phyloP scores from a whole-genome alignment of 2,329 filamentous ascomycete genomes.

The Aphanoascus verrucosus region DNA sequence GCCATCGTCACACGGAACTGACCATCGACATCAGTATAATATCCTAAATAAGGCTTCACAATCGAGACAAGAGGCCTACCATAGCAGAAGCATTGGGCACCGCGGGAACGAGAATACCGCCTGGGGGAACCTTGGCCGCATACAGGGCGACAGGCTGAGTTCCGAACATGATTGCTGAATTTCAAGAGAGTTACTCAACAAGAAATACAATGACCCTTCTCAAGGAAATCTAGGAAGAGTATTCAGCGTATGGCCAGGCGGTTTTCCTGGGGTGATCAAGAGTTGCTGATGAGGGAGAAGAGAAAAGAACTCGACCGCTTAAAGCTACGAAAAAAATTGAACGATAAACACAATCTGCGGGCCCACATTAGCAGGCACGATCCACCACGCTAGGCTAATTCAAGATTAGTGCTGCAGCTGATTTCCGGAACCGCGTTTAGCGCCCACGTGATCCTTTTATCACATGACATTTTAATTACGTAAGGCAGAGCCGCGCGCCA shows the following conservation, averaged over 20 bases:
- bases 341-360: constrained; percentile 18
- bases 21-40: not conserved
- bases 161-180: constrained; percentile 32
- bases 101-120: constrained; percentile 71
- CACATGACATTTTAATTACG: not conserved
- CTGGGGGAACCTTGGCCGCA: constrained; percentile 80
- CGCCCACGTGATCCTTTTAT: constrained; percentile 3
- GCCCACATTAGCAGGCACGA: not conserved
- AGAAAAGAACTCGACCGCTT: constrained; percentile 11
- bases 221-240: not conserved
- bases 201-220: not conserved
- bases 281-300: constrained; percentile 9
- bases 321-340: constrained; percentile 9
- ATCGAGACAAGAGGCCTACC: constrained; percentile 46
- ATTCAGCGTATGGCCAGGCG: not conserved
- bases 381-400: not conserved
- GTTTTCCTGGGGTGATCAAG: constrained; percentile 4
- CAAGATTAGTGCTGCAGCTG: not conserved
- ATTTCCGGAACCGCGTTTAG: constrained; percentile 3
- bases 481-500: too few species aligned
- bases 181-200: not conserved
- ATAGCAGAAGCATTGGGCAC: constrained; percentile 69
- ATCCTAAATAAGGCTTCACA: not conserved
- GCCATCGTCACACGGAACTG: constrained; percentile 99
- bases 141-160: constrained; percentile 66